Conservation (phyloP, 257 asterid species). For the Verbascum thapsus region DNA sequence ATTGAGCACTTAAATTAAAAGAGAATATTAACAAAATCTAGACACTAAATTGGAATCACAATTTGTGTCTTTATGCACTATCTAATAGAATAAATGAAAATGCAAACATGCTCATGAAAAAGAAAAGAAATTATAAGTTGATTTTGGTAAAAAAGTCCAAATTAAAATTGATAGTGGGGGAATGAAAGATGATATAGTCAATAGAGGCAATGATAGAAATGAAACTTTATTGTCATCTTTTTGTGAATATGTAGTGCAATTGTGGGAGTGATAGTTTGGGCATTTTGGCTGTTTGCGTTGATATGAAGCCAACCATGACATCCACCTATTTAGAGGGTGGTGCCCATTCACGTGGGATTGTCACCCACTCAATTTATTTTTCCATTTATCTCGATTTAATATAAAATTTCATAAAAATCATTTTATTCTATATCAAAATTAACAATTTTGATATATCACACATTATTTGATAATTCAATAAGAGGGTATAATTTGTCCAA, state of each 20-base stretch:
- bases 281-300: slow-evolving; percentile 84
- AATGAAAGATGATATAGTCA: slow-evolving; percentile 44
- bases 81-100: background rate
- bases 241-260: slow-evolving; percentile 37
- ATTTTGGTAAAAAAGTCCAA: too few species aligned
- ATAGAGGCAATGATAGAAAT: slow-evolving; percentile 55
- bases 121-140: slow-evolving; percentile 4
- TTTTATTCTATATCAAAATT: too few species aligned
- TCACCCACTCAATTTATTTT: slow-evolving; percentile 37
- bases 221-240: slow-evolving; percentile 45
- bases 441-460: too few species aligned
- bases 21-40: background rate
- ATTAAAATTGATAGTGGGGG: slow-evolving; percentile 37
- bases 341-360: slow-evolving; percentile 64
- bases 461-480: too few species aligned
- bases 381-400: too few species aligned
- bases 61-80: background rate
- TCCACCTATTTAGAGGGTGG: slow-evolving; percentile 58
- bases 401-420: too few species aligned
- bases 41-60: too few species aligned
- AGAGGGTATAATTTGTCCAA: too few species aligned
- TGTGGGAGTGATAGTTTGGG: slow-evolving; percentile 32
- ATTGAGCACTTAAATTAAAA: background rate
- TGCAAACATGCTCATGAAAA: background rate
- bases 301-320: slow-evolving; percentile 80